phyloP scores from a whole-genome alignment of 805 yeast genomes.

The Suhomyces prunicola region DNA sequence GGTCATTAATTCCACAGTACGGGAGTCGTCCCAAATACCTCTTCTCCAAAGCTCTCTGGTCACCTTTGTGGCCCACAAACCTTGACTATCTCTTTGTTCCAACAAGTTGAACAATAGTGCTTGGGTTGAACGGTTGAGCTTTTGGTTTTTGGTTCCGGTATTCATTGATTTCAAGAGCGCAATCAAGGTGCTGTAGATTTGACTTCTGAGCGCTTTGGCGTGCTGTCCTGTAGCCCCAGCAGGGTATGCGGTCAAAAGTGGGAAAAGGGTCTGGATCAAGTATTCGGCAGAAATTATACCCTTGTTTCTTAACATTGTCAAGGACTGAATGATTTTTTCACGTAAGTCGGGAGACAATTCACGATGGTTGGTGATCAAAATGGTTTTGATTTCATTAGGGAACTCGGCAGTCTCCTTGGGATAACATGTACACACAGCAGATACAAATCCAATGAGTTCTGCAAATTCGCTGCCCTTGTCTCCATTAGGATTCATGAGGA shows the following conservation, averaged over 20 bases:
- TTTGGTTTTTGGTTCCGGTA: conserved; percentile 85
- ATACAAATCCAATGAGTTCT: conserved; percentile 84
- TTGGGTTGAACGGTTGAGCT: conserved; percentile 84
- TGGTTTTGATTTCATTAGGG: conserved; percentile 72
- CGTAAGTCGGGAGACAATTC: conserved; percentile 80
- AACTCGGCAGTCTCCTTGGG: conserved; percentile 84
- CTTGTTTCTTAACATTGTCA: conserved; percentile 88
- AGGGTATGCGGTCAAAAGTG: conserved; percentile 67
- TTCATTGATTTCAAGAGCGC: conserved; percentile 79
- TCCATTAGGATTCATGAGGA: conserved; percentile 62
- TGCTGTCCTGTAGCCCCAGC: conserved; percentile 51
- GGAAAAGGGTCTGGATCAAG: conserved; percentile 84
- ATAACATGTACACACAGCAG: conserved; percentile 88
- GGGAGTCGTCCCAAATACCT: conserved; percentile 96
- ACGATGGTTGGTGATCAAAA: conserved; percentile 73
- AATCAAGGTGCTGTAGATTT: conserved; percentile 76
- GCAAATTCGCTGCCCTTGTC: conserved; percentile 66
- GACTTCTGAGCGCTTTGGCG: conserved; percentile 78
- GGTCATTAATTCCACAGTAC: conserved; percentile 97
- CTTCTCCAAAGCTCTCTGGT: conserved; percentile 97
- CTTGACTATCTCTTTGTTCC: conserved; percentile 73
- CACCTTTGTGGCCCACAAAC: conserved; percentile 93
- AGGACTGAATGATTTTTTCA: conserved; percentile 85
- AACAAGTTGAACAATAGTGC: conserved; percentile 85
- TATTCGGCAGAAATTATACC: conserved; percentile 74